phyloP scores from a whole-genome alignment of 2,329 filamentous ascomycete genomes.

The Allantophomopsis cytisporea region DNA sequence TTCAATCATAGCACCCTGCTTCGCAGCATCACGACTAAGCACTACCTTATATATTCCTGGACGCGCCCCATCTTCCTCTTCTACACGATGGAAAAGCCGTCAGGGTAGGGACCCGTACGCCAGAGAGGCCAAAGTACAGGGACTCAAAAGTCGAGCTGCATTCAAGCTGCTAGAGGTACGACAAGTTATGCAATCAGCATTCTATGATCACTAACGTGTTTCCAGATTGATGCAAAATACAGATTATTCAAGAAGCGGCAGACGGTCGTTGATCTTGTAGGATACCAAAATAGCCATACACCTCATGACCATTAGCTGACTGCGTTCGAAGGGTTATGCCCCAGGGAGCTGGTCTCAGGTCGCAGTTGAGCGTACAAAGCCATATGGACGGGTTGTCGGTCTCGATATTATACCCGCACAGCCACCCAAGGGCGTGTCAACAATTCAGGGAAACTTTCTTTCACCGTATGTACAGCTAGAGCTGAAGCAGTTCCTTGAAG shows the following conservation, averaged over 20 bases:
- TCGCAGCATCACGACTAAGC: too few relatives aligned
- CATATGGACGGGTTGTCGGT: constrained; percentile 68
- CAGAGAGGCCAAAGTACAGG: constrained; percentile 62
- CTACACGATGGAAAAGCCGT: constrained; percentile 69
- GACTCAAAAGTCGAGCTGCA: constrained; percentile 79
- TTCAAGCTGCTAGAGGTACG: constrained; percentile 80
- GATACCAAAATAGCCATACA: constrained; percentile 11
- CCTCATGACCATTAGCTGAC: background rate
- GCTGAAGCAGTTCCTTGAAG: constrained; percentile 62
- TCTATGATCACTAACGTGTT: background rate
- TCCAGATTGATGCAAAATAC: constrained; percentile 70
- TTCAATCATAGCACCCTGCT: too few relatives aligned
- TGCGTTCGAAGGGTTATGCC: constrained; percentile 50
- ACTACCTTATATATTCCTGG: background rate
- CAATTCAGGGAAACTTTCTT: constrained; percentile 90
- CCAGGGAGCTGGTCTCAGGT: constrained; percentile 69
- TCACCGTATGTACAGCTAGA: constrained; percentile 59
- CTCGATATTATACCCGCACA: constrained; percentile 91
- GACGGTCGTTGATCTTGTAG: constrained; percentile 79
- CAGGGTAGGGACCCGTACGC: constrained; percentile 63
- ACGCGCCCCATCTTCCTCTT: constrained; percentile 33
- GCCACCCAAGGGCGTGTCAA: constrained; percentile 82
- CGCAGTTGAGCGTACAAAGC: constrained; percentile 64
- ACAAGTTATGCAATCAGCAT: background rate
- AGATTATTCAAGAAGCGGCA: constrained; percentile 66